Evolutionary conservation across 768 basidiomycete species (phyloP).

Genomic region (Cystobasidium onofrii): DNA sequence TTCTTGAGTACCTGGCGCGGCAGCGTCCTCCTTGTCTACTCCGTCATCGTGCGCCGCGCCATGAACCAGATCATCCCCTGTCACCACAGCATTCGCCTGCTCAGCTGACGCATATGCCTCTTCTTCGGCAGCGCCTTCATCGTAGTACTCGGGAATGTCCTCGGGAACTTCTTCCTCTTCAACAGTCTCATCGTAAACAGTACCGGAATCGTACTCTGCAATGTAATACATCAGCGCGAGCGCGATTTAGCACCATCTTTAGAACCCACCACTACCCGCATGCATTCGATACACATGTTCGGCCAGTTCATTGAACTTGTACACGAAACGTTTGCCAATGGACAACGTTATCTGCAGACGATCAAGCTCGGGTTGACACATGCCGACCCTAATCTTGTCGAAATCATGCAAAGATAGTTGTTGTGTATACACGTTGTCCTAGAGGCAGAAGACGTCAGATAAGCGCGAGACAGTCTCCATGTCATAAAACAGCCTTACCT

Average conservation of each 20-base stretch:
- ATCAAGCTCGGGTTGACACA: slow-evolving; percentile 35
- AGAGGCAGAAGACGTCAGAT: not conserved
- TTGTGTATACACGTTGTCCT: slow-evolving; percentile 40
- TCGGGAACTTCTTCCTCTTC: not conserved
- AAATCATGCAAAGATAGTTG: slow-evolving; percentile 39
- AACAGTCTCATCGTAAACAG: slow-evolving; percentile 14
- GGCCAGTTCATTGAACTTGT: slow-evolving; percentile 26
- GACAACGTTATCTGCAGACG: slow-evolving; percentile 5
- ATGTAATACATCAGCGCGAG: not conserved
- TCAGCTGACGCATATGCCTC: not conserved
- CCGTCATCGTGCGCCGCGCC: not conserved
- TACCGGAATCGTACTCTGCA: slow-evolving; percentile 25
- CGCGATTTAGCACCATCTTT: no score
- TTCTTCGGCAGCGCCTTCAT: not conserved
- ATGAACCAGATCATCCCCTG: not conserved
- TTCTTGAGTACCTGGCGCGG: not conserved
- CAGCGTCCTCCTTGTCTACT: not conserved
- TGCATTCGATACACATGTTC: slow-evolving; percentile 27
- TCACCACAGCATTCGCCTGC: not conserved
- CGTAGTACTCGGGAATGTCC: not conserved
- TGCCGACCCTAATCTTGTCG: slow-evolving; percentile 40
- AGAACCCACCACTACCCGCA: slow-evolving; percentile 28
- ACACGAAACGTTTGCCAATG: slow-evolving; percentile 13
- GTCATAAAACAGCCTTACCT: slow-evolving; percentile 31
- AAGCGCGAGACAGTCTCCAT: not conserved